Percentiles rank a stretch among this genome's conserved stretches.
These are phyloP conservation scores for Wickerhamiella azyma DNA, from an alignment of 805 yeast genomes.

Conservation along the genomic window DNA sequence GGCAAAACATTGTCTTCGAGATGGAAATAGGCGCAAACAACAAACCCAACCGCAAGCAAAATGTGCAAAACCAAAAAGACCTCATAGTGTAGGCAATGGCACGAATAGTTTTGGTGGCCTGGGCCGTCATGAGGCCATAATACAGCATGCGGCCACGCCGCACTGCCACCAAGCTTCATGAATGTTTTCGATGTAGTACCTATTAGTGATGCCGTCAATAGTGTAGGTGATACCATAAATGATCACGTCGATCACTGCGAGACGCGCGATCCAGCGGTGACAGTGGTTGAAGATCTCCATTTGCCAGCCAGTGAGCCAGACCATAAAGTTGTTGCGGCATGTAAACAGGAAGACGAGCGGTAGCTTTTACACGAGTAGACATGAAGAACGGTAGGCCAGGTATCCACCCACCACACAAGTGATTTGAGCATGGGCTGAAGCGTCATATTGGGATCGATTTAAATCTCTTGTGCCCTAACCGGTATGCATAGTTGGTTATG, in stretches of 20 bases:
- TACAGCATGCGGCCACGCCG: conserved; percentile 20
- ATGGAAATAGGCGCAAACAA: conserved; percentile 49
- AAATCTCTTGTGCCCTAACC: no score
- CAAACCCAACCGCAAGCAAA: conserved; percentile 37
- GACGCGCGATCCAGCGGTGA: conserved; percentile 43
- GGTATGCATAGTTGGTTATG: no score
- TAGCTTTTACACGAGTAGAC: conserved; percentile 5
- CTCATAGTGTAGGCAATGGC: conserved; percentile 42
- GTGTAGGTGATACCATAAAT: conserved; percentile 27
- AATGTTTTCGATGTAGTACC: conserved; percentile 11
- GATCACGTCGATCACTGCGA: conserved; percentile 24
- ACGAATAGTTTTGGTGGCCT: conserved; percentile 29
- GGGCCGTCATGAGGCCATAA: conserved; percentile 29
- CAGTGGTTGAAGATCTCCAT: conserved; percentile 42
- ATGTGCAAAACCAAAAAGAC: conserved; percentile 43
- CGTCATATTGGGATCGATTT: no score
- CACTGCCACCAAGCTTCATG: conserved; percentile 15
- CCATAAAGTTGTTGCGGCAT: conserved; percentile 55
- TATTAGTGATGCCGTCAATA: neutral
- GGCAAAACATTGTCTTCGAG: conserved; percentile 14
- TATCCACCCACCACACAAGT: neutral
- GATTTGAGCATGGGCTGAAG: no score
- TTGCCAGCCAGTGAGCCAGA: conserved; percentile 44
- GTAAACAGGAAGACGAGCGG: conserved; percentile 38
- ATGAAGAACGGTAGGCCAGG: conserved; percentile 2